Base-by-base conservation (phyloP, 1,139 yeast species). In the Scheffersomyces stambukii region DNA sequence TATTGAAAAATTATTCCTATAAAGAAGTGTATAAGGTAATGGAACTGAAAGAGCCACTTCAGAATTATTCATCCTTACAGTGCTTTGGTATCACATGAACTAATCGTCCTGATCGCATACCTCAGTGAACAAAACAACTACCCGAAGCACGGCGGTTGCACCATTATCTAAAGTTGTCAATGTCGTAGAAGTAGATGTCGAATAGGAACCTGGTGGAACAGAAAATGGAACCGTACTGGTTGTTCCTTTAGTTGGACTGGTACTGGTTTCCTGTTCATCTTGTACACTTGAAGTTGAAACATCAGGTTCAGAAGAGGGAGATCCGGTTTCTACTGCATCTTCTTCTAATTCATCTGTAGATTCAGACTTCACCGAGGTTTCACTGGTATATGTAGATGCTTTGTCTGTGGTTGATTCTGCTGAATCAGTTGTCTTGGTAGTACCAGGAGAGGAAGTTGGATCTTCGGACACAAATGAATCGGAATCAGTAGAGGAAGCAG, bases 101-200 rank as follows among this genome's bases (percentile, higher is more conserved):
- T n/a, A n/a, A n/a, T 21, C 9, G 23, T 21, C 15, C 11, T n/a
- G 24, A 8, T 31, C 33, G 42, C 64, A 56, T 11, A 34, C 41
- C 21, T 46, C 38, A 20, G 67, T 61, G 43, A 46, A 48, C 39
- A 59, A 54, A 7, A 60, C 53, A 16, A 55, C 54, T 35, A 52
- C 56, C 31, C 61, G 57, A 16, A 59, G 37, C 8, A 55, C 59
- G 14, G 53, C 59, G 6, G 64, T 41, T 10, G 51, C 27, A 11
- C 66, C 67, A 29, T 48, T 41, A 13, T 41, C 48, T 7, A 41
- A 43, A 6, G 45, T 40, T 13, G 60, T 54, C 15, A 43, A 35
- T 14, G 57, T 46, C 18, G 52, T 42, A 17, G 29, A 30, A 17
- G 56, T 45, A 3, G 54, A 41, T 9, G 63, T 54, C 8, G 50